Evolutionary conservation across 2,329 filamentous ascomycete species (phyloP).

Genomic region (Xylariaceae sp.): DNA sequence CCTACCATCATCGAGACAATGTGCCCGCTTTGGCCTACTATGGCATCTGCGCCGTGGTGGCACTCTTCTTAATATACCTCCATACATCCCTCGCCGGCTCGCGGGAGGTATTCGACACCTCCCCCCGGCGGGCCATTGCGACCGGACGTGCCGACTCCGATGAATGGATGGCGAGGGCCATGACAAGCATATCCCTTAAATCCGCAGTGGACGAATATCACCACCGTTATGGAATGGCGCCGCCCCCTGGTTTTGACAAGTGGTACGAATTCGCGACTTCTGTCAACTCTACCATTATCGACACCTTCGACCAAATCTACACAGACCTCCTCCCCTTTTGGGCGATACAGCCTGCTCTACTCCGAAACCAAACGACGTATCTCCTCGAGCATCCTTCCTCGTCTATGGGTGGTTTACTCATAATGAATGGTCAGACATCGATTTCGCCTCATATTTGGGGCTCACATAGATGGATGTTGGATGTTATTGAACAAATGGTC

Average conservation of each 20-base stretch:
- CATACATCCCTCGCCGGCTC: slow-evolving; percentile 18
- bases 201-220: slow-evolving; percentile 62
- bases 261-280: slow-evolving; percentile 64
- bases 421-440: slow-evolving; percentile 29
- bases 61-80: slow-evolving; percentile 20
- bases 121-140: slow-evolving; percentile 38
- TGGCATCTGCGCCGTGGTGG: slow-evolving; percentile 15
- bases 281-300: slow-evolving; percentile 57
- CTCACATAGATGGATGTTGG: slow-evolving; percentile 36
- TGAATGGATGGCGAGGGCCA: slow-evolving; percentile 40
- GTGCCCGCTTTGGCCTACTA: slow-evolving; percentile 20
- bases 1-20: slow-evolving; percentile 9
- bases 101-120: slow-evolving; percentile 11
- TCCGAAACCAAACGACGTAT: slow-evolving; percentile 46
- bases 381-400: slow-evolving; percentile 28
- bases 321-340: slow-evolving; percentile 63
- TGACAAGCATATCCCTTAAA: slow-evolving; percentile 44
- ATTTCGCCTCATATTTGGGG: slow-evolving; percentile 31
- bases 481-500: slow-evolving; percentile 35
- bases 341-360: slow-evolving; percentile 55
- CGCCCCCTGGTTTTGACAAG: slow-evolving; percentile 67
- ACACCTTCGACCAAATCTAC: slow-evolving; percentile 66
- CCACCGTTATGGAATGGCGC: slow-evolving; percentile 57
- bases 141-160: slow-evolving; percentile 43
- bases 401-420: slow-evolving; percentile 32